Base-by-base conservation (phyloP, 2,329 filamentous ascomycete species). In the Ceratocystis lukuohia region DNA sequence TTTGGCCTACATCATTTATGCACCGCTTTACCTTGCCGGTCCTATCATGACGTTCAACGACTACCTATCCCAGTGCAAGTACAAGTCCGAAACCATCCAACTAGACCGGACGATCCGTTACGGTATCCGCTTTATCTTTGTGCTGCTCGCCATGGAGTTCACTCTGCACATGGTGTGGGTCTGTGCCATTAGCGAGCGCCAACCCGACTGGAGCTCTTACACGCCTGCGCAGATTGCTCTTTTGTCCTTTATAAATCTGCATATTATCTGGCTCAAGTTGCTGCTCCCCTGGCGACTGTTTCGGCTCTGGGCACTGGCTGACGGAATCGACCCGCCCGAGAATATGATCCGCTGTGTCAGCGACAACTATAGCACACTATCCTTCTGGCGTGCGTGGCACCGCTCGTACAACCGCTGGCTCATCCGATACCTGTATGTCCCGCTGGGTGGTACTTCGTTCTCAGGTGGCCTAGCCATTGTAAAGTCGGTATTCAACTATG, bases 21-120 rank as follows among this genome's bases (percentile, higher is more conserved):
- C 91, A 1, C 94, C 94, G 0, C 82, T 99, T 0, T 99, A 97
- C 75, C 82, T 99, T 41, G 84, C 92, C 0, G 94, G 94, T 0
- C 94, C 94, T 0, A 96, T 99, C 72, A 75, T 99, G 69, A 97
- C 92, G 12, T 99, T 97, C 79, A 99, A 99, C 76, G 95, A 99
- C 78, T 99, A 94, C 79, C 87, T 97, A 69, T 88, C 89, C 0
- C 94, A 99, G 74, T 80, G 82, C 68, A 88, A 89, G 70, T 88
- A 93, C 76, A 82, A 81, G 12, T 77, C 89, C 0, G 82, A 87
- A 10, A 91, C 84, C 67, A 86, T 94, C 71, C 88, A 87, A 70
- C 76, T 75, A 2, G 76, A 78, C 2, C 89, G 92, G 65, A 96
- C 88, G 1, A 74, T 87, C 37, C 84, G 90, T 59, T 99, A 99